phyloP scores from a whole-genome alignment of 2,329 filamentous ascomycete genomes.

The Fusarium piperis region DNA sequence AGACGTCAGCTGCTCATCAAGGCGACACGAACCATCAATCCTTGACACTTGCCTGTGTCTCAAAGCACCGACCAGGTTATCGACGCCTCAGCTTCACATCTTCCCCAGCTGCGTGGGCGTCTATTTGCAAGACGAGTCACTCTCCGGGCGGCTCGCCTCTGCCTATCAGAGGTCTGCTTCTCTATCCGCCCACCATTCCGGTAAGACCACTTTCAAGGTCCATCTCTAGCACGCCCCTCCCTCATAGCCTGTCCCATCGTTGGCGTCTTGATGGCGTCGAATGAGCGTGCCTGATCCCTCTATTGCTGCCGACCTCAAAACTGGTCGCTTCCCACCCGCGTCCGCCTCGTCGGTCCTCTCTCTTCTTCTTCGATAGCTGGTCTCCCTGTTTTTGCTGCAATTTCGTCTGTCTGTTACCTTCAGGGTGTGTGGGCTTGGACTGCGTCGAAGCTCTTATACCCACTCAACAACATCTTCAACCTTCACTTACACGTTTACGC shows the following conservation, averaged over 20 bases:
- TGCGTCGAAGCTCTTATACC: slow-evolving; percentile 41
- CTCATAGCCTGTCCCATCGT: slow-evolving; percentile 43
- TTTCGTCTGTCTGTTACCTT: slow-evolving; percentile 46
- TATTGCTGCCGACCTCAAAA: slow-evolving; percentile 58
- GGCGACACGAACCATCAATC: slow-evolving; percentile 3
- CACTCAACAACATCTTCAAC: slow-evolving; percentile 11
- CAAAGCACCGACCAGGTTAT: slow-evolving; percentile 28
- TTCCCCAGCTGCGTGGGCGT: slow-evolving; percentile 38
- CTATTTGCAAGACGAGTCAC: slow-evolving; percentile 39
- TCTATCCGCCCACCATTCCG: slow-evolving; percentile 32
- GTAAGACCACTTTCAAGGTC: slow-evolving; percentile 41
- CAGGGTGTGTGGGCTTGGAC: slow-evolving; percentile 37
- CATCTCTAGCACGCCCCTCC: slow-evolving; percentile 39
- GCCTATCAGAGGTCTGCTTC: slow-evolving; percentile 42
- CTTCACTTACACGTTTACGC: slow-evolving; percentile 14
- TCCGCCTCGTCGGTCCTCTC: slow-evolving; percentile 46
- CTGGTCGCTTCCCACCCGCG: slow-evolving; percentile 55
- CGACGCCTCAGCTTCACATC: slow-evolving; percentile 50
- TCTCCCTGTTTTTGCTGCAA: slow-evolving; percentile 56
- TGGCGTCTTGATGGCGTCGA: slow-evolving; percentile 50
- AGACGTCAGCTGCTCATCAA: not conserved
- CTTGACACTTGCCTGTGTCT: slow-evolving; percentile 4
- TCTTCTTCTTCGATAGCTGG: slow-evolving; percentile 64
- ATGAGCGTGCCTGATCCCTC: slow-evolving; percentile 44
- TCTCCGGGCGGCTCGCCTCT: slow-evolving; percentile 34